phyloP scores from a whole-genome alignment of 768 basidiomycete genomes.

The Panaeolus cyanescens region DNA sequence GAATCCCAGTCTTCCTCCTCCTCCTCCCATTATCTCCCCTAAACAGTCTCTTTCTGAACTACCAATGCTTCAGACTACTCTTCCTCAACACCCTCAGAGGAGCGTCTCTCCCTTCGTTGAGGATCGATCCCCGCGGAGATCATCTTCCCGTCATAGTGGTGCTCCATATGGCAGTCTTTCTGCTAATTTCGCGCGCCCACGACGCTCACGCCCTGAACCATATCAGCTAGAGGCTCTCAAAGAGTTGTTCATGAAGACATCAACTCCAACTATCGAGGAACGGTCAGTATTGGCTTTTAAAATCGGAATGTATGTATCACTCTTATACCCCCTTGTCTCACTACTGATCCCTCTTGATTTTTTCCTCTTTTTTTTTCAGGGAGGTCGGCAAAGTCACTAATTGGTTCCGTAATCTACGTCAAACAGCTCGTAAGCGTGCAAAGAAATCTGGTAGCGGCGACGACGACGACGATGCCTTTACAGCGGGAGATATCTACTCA shows the following conservation, averaged over 20 bases:
- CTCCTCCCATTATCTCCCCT: not conserved
- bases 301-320: conserved; percentile 69
- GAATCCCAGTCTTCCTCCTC: conserved; percentile 63
- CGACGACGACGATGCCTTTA: conserved; percentile 49
- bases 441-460: conserved; percentile 49
- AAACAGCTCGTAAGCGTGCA: conserved; percentile 75
- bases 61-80: conserved; percentile 31
- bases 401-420: conserved; percentile 85
- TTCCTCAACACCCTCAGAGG: conserved; percentile 29
- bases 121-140: conserved; percentile 38
- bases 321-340: conserved; percentile 9
- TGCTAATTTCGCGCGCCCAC: conserved; percentile 50
- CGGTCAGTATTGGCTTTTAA: conserved; percentile 72
- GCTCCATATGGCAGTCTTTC: conserved; percentile 47
- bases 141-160: conserved; percentile 37
- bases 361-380: conserved; percentile 39
- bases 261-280: conserved; percentile 80
- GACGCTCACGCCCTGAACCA: conserved; percentile 78
- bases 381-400: conserved; percentile 85
- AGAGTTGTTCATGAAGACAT: conserved; percentile 64
- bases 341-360: conserved; percentile 12
- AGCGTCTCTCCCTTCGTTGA: conserved; percentile 42
- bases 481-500: conserved; percentile 36
- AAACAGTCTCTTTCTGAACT: not conserved
- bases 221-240: conserved; percentile 77